Percentiles rank a stretch among this genome's conserved stretches.
These are phyloP conservation scores for Arabidopsis suecica DNA, from an alignment of 345 rosid species.

Conservation along the genomic window DNA sequence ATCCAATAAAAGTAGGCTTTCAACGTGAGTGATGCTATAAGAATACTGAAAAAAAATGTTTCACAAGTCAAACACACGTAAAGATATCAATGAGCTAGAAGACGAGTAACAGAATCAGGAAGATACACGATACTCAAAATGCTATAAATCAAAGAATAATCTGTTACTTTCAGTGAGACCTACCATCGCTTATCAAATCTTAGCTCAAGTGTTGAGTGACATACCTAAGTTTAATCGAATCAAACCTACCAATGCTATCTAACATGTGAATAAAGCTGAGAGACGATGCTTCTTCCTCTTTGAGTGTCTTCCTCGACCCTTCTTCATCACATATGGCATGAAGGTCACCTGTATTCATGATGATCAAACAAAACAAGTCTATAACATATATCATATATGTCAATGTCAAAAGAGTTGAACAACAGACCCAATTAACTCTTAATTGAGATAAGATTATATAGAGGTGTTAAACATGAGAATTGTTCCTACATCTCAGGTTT, in stretches of 20 bases:
- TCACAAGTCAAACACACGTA: too few relatives aligned
- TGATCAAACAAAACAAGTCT: too few relatives aligned
- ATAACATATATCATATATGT: too few relatives aligned
- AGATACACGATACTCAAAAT: not conserved
- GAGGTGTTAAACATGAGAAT: conserved; percentile 65
- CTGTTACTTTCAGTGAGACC: not conserved
- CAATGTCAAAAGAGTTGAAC: conserved; percentile 16
- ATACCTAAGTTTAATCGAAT: too few relatives aligned
- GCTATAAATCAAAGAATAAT: not conserved
- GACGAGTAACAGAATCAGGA: not conserved
- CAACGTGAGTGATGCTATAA: not conserved
- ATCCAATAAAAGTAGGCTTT: not conserved
- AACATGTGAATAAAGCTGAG: conserved; percentile 1
- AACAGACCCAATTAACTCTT: not conserved
- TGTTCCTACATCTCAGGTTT: too few relatives aligned
- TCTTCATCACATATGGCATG: conserved; percentile 61
- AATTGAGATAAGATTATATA: not conserved
- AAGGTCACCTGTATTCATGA: conserved; percentile 60
- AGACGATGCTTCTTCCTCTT: conserved; percentile 79
- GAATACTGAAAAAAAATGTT: not conserved
- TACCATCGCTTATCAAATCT: not conserved
- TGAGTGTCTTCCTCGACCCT: conserved; percentile 61
- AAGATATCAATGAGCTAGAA: too few relatives aligned
- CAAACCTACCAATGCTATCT: conserved; percentile 1
- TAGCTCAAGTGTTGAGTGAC: too few relatives aligned